These are phyloP conservation scores for Zalaria sp. DNA, from an alignment of 2,329 filamentous ascomycete species.

Conservation along the genomic window DNA sequence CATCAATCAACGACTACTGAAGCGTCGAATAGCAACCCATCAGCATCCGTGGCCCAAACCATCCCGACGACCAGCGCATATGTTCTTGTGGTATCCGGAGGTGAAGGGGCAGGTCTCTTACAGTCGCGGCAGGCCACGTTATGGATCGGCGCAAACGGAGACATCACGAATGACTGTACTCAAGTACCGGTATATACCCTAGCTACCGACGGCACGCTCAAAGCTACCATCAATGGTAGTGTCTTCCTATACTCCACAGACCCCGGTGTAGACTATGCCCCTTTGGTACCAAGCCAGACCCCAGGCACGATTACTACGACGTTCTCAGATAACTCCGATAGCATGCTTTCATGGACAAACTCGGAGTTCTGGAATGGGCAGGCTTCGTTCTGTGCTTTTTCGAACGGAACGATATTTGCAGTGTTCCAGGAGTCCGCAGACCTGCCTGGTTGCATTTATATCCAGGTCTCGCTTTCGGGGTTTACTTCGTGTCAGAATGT, in stretches of 20 bases:
- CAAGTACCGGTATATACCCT: constrained; percentile 14
- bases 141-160: constrained; percentile 13
- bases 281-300: constrained; percentile 12
- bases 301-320: constrained; percentile 13
- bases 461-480: constrained; percentile 9
- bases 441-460: constrained; percentile 12
- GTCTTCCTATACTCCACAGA: constrained; percentile 15
- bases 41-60: background rate
- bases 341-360: constrained; percentile 14
- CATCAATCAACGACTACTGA: background rate
- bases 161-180: constrained; percentile 17
- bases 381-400: constrained; percentile 14
- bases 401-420: constrained; percentile 16
- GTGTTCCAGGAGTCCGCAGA: constrained; percentile 12
- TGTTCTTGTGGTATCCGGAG: constrained; percentile 1
- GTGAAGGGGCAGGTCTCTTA: constrained; percentile 2
- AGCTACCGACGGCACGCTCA: constrained; percentile 11
- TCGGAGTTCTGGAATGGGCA: constrained; percentile 13
- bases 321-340: constrained; percentile 10
- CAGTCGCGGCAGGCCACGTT: constrained; percentile 7
- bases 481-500: constrained; percentile 13
- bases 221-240: constrained; percentile 11
- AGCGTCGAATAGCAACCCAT: background rate
- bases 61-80: constrained; percentile 8
- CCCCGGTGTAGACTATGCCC: constrained; percentile 9